A percentile compares a stretch with the other conserved stretches of the same genome.
These are phyloP conservation scores for Phoenix roebelenii DNA, from an alignment of 176 grass and related monocot genomes.

Conservation along the genomic window DNA sequence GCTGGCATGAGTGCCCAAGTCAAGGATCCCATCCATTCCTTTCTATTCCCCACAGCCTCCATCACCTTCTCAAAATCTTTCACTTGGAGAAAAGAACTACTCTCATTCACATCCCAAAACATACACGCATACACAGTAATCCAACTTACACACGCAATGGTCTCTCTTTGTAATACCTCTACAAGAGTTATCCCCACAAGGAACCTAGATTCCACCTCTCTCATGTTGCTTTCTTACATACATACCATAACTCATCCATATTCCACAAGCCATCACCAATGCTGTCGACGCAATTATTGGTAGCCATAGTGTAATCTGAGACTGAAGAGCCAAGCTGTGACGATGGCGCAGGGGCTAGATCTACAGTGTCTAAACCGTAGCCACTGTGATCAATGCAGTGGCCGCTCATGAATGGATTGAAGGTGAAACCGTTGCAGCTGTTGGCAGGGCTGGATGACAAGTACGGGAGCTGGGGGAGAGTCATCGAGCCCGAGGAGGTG, in stretches of 20 bases:
- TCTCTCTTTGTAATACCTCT: no score
- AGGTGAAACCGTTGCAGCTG: conserved; percentile 11
- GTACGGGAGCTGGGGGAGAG: conserved; percentile 39
- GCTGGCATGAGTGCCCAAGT: not conserved
- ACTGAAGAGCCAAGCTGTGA: not conserved
- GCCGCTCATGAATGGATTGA: conserved; percentile 19
- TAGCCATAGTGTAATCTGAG: not conserved
- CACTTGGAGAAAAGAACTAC: not conserved
- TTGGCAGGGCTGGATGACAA: conserved; percentile 30
- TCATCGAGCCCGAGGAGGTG: conserved; percentile 39
- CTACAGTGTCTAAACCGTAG: not conserved
- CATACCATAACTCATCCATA: conserved; percentile 11
- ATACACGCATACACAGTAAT: no score
- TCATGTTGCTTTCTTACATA: conserved; percentile 2
- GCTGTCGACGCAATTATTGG: not conserved
- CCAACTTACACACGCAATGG: no score
- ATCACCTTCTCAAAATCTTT: no score
- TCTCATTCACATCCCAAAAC: not conserved
- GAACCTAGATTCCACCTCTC: conserved; percentile 71
- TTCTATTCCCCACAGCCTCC: no score
- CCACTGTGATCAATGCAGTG: not conserved
- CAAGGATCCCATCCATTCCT: not conserved
- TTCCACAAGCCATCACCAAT: not conserved
- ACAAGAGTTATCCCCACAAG: conserved; percentile 25
- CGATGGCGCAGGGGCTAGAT: not conserved